These are phyloP conservation scores for Fonsecaea pedrosoi DNA, from an alignment of 2,329 filamentous ascomycete species.

Conservation along the genomic window DNA sequence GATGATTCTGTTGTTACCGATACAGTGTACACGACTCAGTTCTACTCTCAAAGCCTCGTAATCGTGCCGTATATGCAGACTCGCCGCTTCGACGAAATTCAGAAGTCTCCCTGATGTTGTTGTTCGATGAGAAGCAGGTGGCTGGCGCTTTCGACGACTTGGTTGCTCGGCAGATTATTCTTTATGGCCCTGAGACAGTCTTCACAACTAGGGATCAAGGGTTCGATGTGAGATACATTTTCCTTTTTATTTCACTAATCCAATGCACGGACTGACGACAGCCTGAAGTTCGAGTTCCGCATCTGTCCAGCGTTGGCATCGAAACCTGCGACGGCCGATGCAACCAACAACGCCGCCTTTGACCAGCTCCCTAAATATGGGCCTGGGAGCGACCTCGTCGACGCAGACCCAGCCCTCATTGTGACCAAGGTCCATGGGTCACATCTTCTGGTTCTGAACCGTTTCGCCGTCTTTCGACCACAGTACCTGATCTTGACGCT, in stretches of 20 bases:
- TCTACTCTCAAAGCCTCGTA: neutral
- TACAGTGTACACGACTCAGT: too few relatives aligned
- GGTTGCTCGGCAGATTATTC: constrained; percentile 14
- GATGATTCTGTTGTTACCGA: neutral
- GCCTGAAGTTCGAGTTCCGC: constrained; percentile 16
- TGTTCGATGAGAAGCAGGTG: constrained; percentile 11
- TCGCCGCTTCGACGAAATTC: neutral
- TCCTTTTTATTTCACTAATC: neutral
- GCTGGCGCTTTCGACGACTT: constrained; percentile 8
- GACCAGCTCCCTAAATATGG: constrained; percentile 15
- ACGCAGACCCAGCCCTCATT: constrained; percentile 36
- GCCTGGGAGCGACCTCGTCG: constrained; percentile 39
- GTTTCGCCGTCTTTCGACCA: constrained; percentile 42
- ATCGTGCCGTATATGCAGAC: neutral
- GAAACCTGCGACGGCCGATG: constrained; percentile 8
- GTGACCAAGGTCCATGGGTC: constrained; percentile 30
- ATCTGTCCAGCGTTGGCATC: constrained; percentile 13
- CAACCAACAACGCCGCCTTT: constrained; percentile 6
- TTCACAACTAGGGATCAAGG: neutral
- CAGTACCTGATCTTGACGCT: constrained; percentile 48
- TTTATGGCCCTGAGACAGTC: constrained; percentile 12
- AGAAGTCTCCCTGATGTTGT: neutral
- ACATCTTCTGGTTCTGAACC: constrained; percentile 39
- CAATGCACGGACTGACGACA: neutral
- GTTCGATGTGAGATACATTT: constrained; percentile 3